Evolutionary conservation across 371 early-diverging fungal genomes (phyloP).

Genomic region (Mucor velutinosus): DNA sequence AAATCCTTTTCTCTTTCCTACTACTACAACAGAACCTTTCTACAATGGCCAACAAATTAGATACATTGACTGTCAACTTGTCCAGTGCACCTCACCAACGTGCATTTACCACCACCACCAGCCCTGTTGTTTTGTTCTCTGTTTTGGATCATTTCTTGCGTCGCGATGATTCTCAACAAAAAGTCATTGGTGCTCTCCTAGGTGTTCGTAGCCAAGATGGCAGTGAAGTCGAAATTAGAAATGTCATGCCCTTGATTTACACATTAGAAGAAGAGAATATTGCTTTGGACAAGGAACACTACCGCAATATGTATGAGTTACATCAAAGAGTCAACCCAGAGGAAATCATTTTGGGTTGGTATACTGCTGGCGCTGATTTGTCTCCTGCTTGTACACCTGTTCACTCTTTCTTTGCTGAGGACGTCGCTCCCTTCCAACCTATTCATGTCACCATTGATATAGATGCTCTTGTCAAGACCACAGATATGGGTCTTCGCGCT

Average conservation of each 20-base stretch:
- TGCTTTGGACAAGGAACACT: slow-evolving; percentile 88
- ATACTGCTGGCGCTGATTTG: slow-evolving; percentile 75
- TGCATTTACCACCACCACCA: slow-evolving; percentile 65
- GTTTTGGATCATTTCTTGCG: slow-evolving; percentile 92
- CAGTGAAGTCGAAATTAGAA: slow-evolving; percentile 83
- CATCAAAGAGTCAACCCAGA: slow-evolving; percentile 89
- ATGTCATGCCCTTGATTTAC: slow-evolving; percentile 86
- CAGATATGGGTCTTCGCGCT: slow-evolving; percentile 76
- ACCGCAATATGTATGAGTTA: slow-evolving; percentile 81
- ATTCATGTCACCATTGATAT: slow-evolving; percentile 91
- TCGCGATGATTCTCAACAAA: slow-evolving; percentile 77
- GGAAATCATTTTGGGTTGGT: slow-evolving; percentile 93
- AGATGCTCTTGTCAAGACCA: slow-evolving; percentile 62
- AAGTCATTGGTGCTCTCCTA: slow-evolving; percentile 90
- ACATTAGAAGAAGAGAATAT: slow-evolving; percentile 67
- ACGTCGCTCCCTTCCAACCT: slow-evolving; percentile 79
- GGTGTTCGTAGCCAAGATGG: slow-evolving; percentile 86
- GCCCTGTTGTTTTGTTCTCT: slow-evolving; percentile 90
- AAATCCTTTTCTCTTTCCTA: slow-evolving; percentile 1
- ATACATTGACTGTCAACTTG: slow-evolving; percentile 46
- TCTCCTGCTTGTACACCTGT: slow-evolving; percentile 80
- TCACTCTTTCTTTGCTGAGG: slow-evolving; percentile 86
- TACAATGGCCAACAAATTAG: slow-evolving; percentile 38
- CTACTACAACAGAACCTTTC: not conserved
- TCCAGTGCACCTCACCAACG: slow-evolving; percentile 55